Base-by-base conservation (phyloP, 2,329 filamentous ascomycete species). In the Diaporthe helianthi region DNA sequence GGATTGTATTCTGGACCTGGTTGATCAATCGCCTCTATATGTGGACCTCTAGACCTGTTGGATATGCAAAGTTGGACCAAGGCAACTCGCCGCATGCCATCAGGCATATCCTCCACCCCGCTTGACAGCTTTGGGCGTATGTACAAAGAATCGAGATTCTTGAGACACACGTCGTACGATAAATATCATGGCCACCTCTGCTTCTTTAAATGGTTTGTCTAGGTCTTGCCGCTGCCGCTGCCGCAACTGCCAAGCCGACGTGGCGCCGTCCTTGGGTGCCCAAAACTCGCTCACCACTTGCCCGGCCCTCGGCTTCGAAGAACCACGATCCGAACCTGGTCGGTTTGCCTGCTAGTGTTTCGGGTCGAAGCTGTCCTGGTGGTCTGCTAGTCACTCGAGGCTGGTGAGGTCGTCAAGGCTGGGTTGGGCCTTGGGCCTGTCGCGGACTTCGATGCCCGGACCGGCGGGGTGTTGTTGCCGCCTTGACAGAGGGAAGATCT, bases 361-460 rank as follows among this genome's bases (percentile, higher is more conserved):
- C 31, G 41, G 19, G 22, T 67, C 41, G 65, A 47, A 67, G 53
- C 65, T 54, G 53, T 38, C 54, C 19, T 54, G 44, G 22, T 47
- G 38, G 19, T 67, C 65, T 60, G 53, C 65, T 67, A 67, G 65
- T 82, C 81, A 92, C 82, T 95, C 92, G 80, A 93, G 76, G 73
- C 89, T 88, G 19, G 91, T 87, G 73, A 91, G 85, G 76, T 91
- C 89, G 69, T 89, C 83, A 76, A 95, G 75, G 74, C 87, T 86
- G 75, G 84, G 82, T 47, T 86, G 81, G 72, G 85, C 82, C 78
- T 84, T 85, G 52, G 89, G 87, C 76, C 90, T 86, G 67, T 94
- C 89, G 75, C 90, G 86, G 73, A 94, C 85, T 79, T 97, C 94
- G 72, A 98, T 89, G 15, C 94, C 94, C 4, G 93, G 93, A 0